These are phyloP conservation scores for Paecilomyces formosus DNA, from an alignment of 2,329 filamentous ascomycete genomes.

Conservation along the genomic window DNA sequence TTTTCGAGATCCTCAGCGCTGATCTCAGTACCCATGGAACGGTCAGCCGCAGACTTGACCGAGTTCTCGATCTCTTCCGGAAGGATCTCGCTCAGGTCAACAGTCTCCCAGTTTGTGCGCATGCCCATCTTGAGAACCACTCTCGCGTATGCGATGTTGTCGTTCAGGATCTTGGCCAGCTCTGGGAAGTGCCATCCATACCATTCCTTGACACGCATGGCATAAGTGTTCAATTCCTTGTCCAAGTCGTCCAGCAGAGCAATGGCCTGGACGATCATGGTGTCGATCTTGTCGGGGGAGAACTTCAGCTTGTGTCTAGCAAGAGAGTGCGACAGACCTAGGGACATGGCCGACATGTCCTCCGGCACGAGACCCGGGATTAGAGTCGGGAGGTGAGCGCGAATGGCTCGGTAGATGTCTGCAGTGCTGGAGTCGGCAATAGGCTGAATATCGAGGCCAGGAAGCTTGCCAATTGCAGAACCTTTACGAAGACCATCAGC, in stretches of 20 bases:
- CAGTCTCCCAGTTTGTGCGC: slow-evolving; percentile 67
- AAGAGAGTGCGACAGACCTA: slow-evolving; percentile 94
- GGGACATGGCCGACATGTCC: slow-evolving; percentile 86
- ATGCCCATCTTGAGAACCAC: slow-evolving; percentile 86
- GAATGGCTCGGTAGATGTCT: slow-evolving; percentile 91
- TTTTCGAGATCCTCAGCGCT: slow-evolving; percentile 86
- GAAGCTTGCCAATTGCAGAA: slow-evolving; percentile 85
- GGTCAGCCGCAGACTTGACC: slow-evolving; percentile 89
- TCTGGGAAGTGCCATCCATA: slow-evolving; percentile 99
- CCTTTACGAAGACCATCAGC: slow-evolving; percentile 33
- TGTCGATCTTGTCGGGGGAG: slow-evolving; percentile 96
- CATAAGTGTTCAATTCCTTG: slow-evolving; percentile 98
- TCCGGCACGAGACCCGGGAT: slow-evolving; percentile 80
- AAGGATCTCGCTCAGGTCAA: slow-evolving; percentile 80
- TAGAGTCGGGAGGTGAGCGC: slow-evolving; percentile 79
- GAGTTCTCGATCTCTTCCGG: slow-evolving; percentile 91
- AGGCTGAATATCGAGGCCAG: slow-evolving; percentile 75
- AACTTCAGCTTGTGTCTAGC: slow-evolving; percentile 98
- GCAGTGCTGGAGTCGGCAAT: slow-evolving; percentile 74
- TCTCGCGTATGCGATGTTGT: slow-evolving; percentile 89
- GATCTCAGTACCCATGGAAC: slow-evolving; percentile 98
- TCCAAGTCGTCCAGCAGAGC: slow-evolving; percentile 90
- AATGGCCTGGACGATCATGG: slow-evolving; percentile 98
- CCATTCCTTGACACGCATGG: slow-evolving; percentile 99
- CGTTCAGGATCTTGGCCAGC: slow-evolving; percentile 92